Evolutionary conservation across 768 basidiomycete species (phyloP), one percentile per base, ranked within the genome.

Genomic region (Trametes cubensis): DNA sequence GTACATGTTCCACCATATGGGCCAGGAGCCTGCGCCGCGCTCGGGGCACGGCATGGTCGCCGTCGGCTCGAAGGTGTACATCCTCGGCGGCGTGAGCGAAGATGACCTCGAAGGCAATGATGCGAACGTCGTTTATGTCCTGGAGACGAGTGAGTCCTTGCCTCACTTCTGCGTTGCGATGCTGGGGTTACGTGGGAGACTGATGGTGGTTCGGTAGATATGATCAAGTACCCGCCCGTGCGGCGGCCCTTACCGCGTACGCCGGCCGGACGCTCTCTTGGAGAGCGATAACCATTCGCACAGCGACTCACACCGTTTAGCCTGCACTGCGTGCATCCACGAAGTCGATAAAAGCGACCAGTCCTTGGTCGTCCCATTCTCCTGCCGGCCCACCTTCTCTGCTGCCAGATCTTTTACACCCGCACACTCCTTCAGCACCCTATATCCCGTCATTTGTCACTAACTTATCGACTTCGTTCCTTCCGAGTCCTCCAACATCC

Each of bases 1-100:
- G 95, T 98, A 94, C 78, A 97, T 93, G 91, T 98, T 98, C 79
- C 93, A 95, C 74, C 95, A 97, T 70, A 98, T 98, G 96, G 95
- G 95, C 1, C 94, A 94, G n/a, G 84, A 92, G 23, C 95, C 95
- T 0, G 87, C 81, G 46, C 92, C 93, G 6, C 84, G 95, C 57
- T 94, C 92, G 13, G 95, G 95, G 4, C 95, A 98, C 75, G 91
- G 94, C 28, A 95, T 98, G 94, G 92, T 94, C 13, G 85, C 91
- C 18, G 86, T 90, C 67, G 92, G 90, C 46, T 83, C 87, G 54
- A 84, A 86, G 67, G 89, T 98, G 5, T 90, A 90, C 67, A 94
- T 98, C 11, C 82, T 98, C 17, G 95, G 95, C 40, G 95, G 95
- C 23, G 95, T 98, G 75, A 90, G 92, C 4, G 89, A 89, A 74